Base-by-base conservation (phyloP, 345 rosid genomes). In the Sapria himalayana region DNA sequence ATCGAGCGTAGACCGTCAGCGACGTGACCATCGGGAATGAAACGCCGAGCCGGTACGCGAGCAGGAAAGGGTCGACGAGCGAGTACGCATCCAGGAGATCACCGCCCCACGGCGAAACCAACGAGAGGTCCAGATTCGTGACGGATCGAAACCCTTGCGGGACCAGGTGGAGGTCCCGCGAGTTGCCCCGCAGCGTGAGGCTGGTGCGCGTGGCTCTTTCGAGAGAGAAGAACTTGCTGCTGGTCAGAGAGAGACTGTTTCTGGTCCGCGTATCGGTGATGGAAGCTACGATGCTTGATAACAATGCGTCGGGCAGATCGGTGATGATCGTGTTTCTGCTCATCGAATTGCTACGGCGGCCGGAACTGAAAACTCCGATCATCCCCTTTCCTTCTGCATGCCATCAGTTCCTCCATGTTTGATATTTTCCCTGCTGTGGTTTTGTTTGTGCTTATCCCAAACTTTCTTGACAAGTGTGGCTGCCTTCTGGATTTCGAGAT, bases 121-220 rank as follows among this genome's bases (percentile, higher is more conserved):
- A 57, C 9, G 95, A 89, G 56, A 79, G 81, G 63, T 89, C 92
- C 20, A 89, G 73, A 35, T 56, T 43, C 11, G 72, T 61, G 11
- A 89, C 71, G 6, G 73, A 63, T 43, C 76, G 58, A 79, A 89
- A 89, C 22, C 76, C 62, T 25, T 33, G 46, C 0, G 93, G 95
- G 43, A 74, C 50, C 41, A 32, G 42, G 61, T 25, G 41, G 41
- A 84, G 77, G 49, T 89, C 69, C n/a, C 71, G 69, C 12, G 73
- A 69, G 62, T 74, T 89, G 43, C 95, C 95, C 1, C 92, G 95
- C 81, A 89, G 81, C 33, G 82, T 49, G 63, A 89, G 75, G 37
- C 57, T 61, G 25, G 66, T 24, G 65, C 93, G 93, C 31, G 95
- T 76, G 33, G 81, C 41, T 23, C 93, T 50, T 44, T 89, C 98